phyloP scores from a whole-genome alignment of 1,284 basidiomycete genomes.

The Clitocybe nebularis region DNA sequence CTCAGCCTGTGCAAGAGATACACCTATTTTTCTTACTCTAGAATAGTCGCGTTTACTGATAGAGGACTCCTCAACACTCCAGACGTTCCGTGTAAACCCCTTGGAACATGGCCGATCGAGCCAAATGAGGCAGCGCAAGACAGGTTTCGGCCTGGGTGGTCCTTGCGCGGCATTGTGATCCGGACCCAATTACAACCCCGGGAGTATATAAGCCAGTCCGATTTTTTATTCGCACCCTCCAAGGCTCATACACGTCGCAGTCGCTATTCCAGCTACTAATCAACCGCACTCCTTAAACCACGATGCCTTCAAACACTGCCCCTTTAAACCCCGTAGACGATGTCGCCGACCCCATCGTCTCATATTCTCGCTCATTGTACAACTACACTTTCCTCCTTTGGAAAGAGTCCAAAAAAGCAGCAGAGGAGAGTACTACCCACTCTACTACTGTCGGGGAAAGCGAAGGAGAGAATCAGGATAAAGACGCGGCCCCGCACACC shows the following conservation, averaged over 20 bases:
- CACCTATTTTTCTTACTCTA: too few relatives aligned
- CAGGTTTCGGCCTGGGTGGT: slow-evolving; percentile 10
- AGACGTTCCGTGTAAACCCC: background rate
- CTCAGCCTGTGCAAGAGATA: too few relatives aligned
- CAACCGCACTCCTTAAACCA: slow-evolving; percentile 9
- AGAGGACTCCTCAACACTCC: too few relatives aligned
- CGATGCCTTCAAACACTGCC: slow-evolving; percentile 14
- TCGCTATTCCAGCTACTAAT: slow-evolving; percentile 11
- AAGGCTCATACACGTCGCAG: slow-evolving; percentile 2
- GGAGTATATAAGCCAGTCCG: slow-evolving; percentile 10
- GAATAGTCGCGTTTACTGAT: too few relatives aligned
- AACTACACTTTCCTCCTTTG: slow-evolving; percentile 65
- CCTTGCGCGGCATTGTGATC: slow-evolving; percentile 22
- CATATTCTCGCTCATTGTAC: slow-evolving; percentile 61
- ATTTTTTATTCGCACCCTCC: slow-evolving; percentile 1
- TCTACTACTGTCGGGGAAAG: slow-evolving; percentile 20
- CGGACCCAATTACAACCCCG: slow-evolving; percentile 17
- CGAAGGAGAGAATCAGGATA: slow-evolving; percentile 20
- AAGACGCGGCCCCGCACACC: slow-evolving; percentile 10
- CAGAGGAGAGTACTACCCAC: slow-evolving; percentile 47
- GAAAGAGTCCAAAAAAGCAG: slow-evolving; percentile 59
- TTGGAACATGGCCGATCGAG: background rate
- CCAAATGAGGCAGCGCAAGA: background rate
- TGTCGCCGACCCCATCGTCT: slow-evolving; percentile 38
- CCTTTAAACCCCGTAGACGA: slow-evolving; percentile 16